Base-by-base conservation (phyloP, 495 filamentous ascomycete species). In the Penicillium tannophilum region DNA sequence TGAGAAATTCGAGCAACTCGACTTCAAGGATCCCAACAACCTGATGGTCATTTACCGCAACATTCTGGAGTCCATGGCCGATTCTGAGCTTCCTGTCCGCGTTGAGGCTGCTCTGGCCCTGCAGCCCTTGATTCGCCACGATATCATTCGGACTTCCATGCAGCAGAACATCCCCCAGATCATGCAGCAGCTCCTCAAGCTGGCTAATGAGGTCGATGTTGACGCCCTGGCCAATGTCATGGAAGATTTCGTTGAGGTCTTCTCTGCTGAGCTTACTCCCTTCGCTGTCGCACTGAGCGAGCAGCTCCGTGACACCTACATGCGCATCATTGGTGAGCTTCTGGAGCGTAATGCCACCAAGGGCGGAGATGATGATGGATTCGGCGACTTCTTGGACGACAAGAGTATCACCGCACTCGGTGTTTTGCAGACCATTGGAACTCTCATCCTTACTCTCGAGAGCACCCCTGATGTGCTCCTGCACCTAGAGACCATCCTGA, bases 221-320 rank as follows among this genome's bases (percentile, higher is more conserved):
- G 92, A 97, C 72, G 91, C 92, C 17, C 74, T 97, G 19, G 91
- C 92, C n/a, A 96, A 96, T 63, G 92, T 97, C n/a, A 97, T 97
- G 94, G 94, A 98, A 71, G 95, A 98, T 65, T 98, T 98, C 70
- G 94, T 98, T 51, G 94, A 98, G 72, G 94, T 98, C 0, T 98
- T 98, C 72, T 93, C 94, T 17, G 78, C 90, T 3, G 95, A 98
- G 69, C 82, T 98, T 52, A 98, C 94, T 2, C 94, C 94, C 8
- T 98, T 98, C 68, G 94, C 94, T n/a, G 95, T 98, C 16, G 93
- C 95, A 6, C 80, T 98, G 42, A 96, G 91, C 65, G 92, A 98
- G 78, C 94, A 98, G 72, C 81, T 98, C 20, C 88, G 93, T 28
- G 94, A 98, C 69, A 98, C 94, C 0, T 98, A 98, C 65, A 82